Evolutionary conservation across 2,329 filamentous ascomycete species (phyloP), one percentile per base, ranked within the genome.

Genomic region (Ploettnerulaceae sp.): DNA sequence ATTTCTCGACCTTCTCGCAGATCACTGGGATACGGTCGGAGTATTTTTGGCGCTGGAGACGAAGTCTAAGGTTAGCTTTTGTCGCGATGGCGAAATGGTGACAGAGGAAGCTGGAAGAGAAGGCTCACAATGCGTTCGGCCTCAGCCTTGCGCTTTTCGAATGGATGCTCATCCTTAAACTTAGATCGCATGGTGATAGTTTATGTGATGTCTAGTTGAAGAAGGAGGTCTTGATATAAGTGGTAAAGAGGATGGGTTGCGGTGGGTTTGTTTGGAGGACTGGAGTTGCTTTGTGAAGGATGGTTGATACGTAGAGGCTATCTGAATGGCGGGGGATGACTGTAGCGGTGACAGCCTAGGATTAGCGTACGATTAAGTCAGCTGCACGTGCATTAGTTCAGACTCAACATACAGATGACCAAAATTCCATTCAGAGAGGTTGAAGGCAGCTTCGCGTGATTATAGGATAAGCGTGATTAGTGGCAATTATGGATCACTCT

Each of bases 121-220:
- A 33, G 47, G 45, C 61, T 54, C 51, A 63, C 61, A 44, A 63
- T 63, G 35, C 93, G 90, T 79, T 98, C 93, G 68, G 93, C 93
- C 76, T 98, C 93, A 58, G 93, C 93, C 88, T 97, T 96, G 76
- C 93, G 89, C 88, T 98, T 98, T 85, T 97, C 93, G 70, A 97
- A 97, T 63, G 89, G 89, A 71, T 97, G 93, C 82, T 97, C 93
- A 84, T 98, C 93, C 89, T 98, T 98, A 74, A 98, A 98, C 82
- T 97, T 97, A 78, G 89, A 95, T 68, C 90, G 86, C 89, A 96
- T 96, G 60, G 66, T 88, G 52, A 49, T 53, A 40, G 42, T 22
- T 43, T 43, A 32, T 22, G 35, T 28, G 35, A 26, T 35, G 41
- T 41, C 37, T 45, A 24, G 15, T 40, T 46, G 14, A 17, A 15